Evolutionary conservation across 768 basidiomycete species (phyloP), one percentile per base, ranked within the genome.

Genomic region (Tulasnella sp.): DNA sequence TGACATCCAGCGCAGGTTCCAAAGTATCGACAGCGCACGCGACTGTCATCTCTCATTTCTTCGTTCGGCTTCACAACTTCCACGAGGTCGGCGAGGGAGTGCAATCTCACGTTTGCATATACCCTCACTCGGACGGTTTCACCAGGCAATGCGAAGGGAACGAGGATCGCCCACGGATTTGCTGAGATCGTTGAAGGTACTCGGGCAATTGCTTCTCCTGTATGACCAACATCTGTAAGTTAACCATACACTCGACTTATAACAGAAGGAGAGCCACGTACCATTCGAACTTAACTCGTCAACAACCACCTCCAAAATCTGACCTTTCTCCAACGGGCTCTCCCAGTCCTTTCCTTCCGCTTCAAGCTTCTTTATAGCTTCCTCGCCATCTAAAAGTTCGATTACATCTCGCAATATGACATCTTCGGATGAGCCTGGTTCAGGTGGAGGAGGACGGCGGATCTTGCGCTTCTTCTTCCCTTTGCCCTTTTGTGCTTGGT

Each of bases 1-100:
- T 99, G 97, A 85, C 97, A 99, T 1, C 97, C 97, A 0, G 91
- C 94, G 85, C 97, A 99, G 54, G 87, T 88, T 0, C 93, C 93
- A 87, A 98, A 99, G 85, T 99, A 96, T 81, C 91, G 90, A 87
- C 97, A 99, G 81, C 89, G 88, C 0, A 94, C 89, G 34, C 90
- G 87, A 41, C 85, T 88, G 82, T 90, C 87, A 82, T 96, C 94
- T 77, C 96, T 87, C 79, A 93, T 86, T 54, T 89, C 89, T 0
- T 84, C 81, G 84, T 93, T 96, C n/a, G 92, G 90, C 0, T 85
- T 86, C 46, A 93, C 80, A 40, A 96, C 87, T 73, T 90, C 88
- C 7, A 97, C 54, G 0, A 96, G 88, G 83, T 96, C 94, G 8
- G 92, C 96, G 79, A 90, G 88, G 7, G 95, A 95, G 84, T 94